These are phyloP conservation scores for Eleusine coracana DNA, from an alignment of 176 grass and related monocot genomes.

Conservation along the genomic window DNA sequence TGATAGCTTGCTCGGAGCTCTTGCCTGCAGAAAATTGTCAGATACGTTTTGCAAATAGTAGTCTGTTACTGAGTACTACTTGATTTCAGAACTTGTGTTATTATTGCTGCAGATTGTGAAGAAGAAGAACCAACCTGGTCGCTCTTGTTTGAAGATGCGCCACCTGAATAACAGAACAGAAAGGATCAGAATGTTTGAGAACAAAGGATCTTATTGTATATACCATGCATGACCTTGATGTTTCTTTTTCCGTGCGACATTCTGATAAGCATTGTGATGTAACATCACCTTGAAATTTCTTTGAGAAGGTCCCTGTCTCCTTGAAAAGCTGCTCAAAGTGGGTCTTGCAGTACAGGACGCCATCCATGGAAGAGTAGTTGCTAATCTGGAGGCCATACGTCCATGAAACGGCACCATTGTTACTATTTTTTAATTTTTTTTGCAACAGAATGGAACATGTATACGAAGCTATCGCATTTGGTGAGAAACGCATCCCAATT, in stretches of 20 bases:
- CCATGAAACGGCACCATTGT: not conserved
- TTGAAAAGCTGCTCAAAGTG: slow-evolving; percentile 99
- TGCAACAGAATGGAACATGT: not conserved
- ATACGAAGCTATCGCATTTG: too few relatives aligned
- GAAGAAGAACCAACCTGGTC: slow-evolving; percentile 53
- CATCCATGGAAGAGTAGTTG: slow-evolving; percentile 94
- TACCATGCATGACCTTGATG: slow-evolving; percentile 15
- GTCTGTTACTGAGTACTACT: not conserved
- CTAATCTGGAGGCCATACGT: slow-evolving; percentile 58
- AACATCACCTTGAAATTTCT: slow-evolving; percentile 68
- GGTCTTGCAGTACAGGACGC: slow-evolving; percentile 93
- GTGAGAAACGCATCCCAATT: not conserved
- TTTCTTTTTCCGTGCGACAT: not conserved
- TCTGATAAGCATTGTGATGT: not conserved
- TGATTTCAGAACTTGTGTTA: not conserved
- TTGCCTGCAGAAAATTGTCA: slow-evolving; percentile 46
- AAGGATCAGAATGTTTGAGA: slow-evolving; percentile 21
- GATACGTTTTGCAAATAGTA: not conserved
- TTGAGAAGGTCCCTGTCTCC: slow-evolving; percentile 85
- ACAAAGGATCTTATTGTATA: not conserved
- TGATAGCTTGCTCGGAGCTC: slow-evolving; percentile 82
- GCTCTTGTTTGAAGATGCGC: slow-evolving; percentile 51
- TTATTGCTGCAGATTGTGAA: not conserved
- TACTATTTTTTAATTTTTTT: not conserved
- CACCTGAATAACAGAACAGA: slow-evolving; percentile 36